Base-by-base conservation (phyloP, 2,329 filamentous ascomycete genomes). In the Exophiala dermatitidis region DNA sequence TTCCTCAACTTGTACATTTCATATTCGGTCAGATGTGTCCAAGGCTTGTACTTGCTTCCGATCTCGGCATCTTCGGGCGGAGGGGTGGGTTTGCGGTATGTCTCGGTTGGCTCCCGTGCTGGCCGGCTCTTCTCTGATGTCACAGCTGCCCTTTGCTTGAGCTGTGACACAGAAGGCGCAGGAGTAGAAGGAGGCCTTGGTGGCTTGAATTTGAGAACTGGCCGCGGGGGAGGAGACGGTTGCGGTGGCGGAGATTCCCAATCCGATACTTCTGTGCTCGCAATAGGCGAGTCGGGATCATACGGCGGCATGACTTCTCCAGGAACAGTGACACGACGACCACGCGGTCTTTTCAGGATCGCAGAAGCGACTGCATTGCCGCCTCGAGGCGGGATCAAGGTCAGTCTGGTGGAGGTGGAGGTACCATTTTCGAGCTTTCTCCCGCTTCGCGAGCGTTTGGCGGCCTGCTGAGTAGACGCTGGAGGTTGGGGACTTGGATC, bases 1-100 rank as follows among this genome's bases (percentile, higher is more conserved):
- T 84, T 84, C 48, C 82, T 75, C 28, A 85, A 67, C 48, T 78
- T 80, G 3, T 81, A 82, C 80, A 85, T 82, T 63, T 85, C 82
- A 71, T 77, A 85, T 60, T 84, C 81, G 2, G 82, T 84, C 57
- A 85, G 69, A 53, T 80, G 79, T 62, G 81, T 72, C 82, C 82
- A 85, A 1, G 82, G 82, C 56, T 77, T 70, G 68, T 78, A 78
- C 63, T 77, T 77, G 67, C 80, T 83, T 43, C 82, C 82, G 28
- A 77, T 73, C 50, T 72, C 71, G 5, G 81, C 81, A 65, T 83
- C 78, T 19, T 75, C 69, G 9, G 82, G 82, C 6, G 82, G 82
- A 10, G 80, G 78, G 9, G 56, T 62, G 8, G 62, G 63, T 40
- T 60, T 62, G 49, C 50, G 54, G 40, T 60, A 60, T 8, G 54